These are phyloP conservation scores for Hypoxylon sp. DNA, from an alignment of 2,329 filamentous ascomycete genomes.

Conservation along the genomic window DNA sequence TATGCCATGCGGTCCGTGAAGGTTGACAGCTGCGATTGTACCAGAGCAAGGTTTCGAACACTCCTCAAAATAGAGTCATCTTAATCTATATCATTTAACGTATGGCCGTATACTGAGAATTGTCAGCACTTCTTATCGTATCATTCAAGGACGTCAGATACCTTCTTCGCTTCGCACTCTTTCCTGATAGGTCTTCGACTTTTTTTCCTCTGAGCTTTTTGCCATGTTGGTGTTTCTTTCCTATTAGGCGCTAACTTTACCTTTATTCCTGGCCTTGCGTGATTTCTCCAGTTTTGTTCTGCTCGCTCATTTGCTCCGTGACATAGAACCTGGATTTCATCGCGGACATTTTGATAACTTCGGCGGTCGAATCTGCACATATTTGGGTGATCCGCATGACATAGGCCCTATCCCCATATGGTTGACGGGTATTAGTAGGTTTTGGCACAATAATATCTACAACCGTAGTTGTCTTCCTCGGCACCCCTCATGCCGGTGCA, in stretches of 20 bases:
- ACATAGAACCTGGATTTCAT: constrained; percentile 1
- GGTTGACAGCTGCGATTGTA: constrained; percentile 8
- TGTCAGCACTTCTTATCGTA: background rate
- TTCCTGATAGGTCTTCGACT: background rate
- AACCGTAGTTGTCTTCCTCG: background rate
- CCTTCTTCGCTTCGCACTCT: background rate
- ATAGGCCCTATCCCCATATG: constrained; percentile 9
- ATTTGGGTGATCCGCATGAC: constrained; percentile 2
- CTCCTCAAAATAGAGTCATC: constrained; percentile 1
- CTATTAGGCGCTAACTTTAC: background rate
- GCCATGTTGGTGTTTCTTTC: background rate
- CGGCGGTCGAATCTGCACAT: constrained; percentile 10
- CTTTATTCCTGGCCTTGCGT: background rate
- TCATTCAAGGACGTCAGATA: background rate
- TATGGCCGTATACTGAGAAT: background rate
- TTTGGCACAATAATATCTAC: constrained; percentile 7
- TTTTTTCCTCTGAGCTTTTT: background rate
- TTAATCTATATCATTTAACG: background rate
- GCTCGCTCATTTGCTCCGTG: background rate
- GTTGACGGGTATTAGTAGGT: background rate
- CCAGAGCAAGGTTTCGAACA: background rate
- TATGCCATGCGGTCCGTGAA: constrained; percentile 6
- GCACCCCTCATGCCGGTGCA: too few species aligned
- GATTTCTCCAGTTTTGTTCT: background rate
- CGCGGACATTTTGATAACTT: constrained; percentile 6